Conservation (phyloP, 805 yeast genomes). For the Candida lessepsii region DNA sequence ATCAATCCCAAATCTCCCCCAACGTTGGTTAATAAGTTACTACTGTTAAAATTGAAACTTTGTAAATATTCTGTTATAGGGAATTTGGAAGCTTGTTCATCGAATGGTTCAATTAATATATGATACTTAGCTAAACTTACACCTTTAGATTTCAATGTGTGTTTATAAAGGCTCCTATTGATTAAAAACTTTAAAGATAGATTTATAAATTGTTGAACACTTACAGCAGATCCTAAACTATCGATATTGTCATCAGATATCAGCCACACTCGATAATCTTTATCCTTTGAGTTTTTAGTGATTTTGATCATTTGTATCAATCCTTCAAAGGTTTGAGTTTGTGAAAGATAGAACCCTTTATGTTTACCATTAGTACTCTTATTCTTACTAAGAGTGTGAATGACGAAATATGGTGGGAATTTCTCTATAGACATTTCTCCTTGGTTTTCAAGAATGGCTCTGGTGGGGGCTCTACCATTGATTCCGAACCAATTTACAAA, state of each 20-base stretch:
- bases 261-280: slow-evolving; percentile 37
- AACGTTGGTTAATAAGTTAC: slow-evolving; percentile 17
- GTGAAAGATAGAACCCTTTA: slow-evolving; percentile 25
- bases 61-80: slow-evolving; percentile 24
- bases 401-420: slow-evolving; percentile 34
- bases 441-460: slow-evolving; percentile 26
- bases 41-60: slow-evolving; percentile 14
- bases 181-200: slow-evolving; percentile 30
- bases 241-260: slow-evolving; percentile 24
- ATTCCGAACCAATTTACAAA: slow-evolving; percentile 57
- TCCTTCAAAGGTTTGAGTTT: slow-evolving; percentile 34
- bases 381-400: slow-evolving; percentile 31
- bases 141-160: slow-evolving; percentile 31
- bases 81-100: slow-evolving; percentile 17
- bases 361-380: slow-evolving; percentile 8
- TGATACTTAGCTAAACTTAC: slow-evolving; percentile 20
- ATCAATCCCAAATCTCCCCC: slow-evolving; percentile 62
- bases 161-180: slow-evolving; percentile 20
- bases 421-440: slow-evolving; percentile 34
- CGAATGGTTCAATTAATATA: slow-evolving; percentile 19
- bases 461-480: slow-evolving; percentile 33
- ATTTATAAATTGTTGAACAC: slow-evolving; percentile 25
- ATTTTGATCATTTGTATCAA: slow-evolving; percentile 28
- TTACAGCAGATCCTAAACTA: slow-evolving; percentile 23
- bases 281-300: slow-evolving; percentile 18